These are phyloP conservation scores for Clonostachys rhizophaga DNA, from an alignment of 2,329 filamentous ascomycete genomes.

Conservation along the genomic window DNA sequence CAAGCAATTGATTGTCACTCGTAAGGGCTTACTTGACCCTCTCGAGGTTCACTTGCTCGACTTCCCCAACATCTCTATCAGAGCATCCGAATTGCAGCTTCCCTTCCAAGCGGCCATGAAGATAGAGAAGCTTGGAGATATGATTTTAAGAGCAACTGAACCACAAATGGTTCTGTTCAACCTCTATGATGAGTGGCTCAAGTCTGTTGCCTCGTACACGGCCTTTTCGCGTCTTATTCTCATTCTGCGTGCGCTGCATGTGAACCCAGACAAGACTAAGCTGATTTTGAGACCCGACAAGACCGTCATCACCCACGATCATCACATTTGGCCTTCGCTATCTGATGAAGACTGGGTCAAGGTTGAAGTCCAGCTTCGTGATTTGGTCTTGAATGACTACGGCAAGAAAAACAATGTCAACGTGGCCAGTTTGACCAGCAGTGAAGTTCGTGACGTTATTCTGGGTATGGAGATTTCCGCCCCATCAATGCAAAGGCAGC, in stretches of 20 bases:
- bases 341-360: constrained; percentile 98
- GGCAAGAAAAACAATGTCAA: constrained; percentile 99
- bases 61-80: constrained; percentile 98
- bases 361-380: constrained; percentile 93
- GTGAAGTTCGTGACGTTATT: constrained; percentile 97
- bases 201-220: constrained; percentile 97
- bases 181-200: constrained; percentile 97
- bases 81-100: constrained; percentile 91
- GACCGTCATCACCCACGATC: constrained; percentile 95
- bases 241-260: constrained; percentile 90
- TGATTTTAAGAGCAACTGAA: constrained; percentile 96
- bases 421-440: constrained; percentile 90
- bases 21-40: constrained; percentile 94
- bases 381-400: constrained; percentile 96
- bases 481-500: constrained; percentile 95
- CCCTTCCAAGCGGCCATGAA: constrained; percentile 99
- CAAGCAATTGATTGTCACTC: constrained; percentile 96
- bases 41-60: constrained; percentile 96
- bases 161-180: constrained; percentile 99
- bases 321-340: constrained; percentile 96
- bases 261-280: constrained; percentile 98
- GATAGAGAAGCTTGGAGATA: constrained; percentile 97
- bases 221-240: constrained; percentile 94
- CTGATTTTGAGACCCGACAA: constrained; percentile 92
- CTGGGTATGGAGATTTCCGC: constrained; percentile 99